Evolutionary conservation across 345 rosid genomes (phyloP).

Genomic region (Rhizophora mangle): DNA sequence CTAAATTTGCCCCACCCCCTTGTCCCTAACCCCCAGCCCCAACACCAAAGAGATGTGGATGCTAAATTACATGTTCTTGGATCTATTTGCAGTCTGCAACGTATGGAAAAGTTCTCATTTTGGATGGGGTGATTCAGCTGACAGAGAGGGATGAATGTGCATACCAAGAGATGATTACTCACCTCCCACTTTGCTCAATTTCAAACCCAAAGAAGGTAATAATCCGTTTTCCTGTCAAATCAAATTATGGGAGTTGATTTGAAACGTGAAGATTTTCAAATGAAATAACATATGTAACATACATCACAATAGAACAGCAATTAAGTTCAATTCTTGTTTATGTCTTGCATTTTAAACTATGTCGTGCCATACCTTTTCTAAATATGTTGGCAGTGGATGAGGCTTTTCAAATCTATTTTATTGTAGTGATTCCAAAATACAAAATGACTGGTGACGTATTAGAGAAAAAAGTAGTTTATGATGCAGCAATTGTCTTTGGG

Average conservation of each 20-base stretch:
- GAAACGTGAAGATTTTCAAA: too few species aligned
- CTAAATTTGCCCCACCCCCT: too few species aligned
- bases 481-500: neutral
- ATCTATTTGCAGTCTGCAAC: slow-evolving; percentile 65
- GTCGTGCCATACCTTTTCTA: neutral
- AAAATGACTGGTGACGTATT: neutral
- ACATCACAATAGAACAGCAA: too few species aligned
- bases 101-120: slow-evolving; percentile 86
- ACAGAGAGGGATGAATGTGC: slow-evolving; percentile 99
- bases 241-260: too few species aligned
- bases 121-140: slow-evolving; percentile 96
- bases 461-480: neutral
- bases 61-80: neutral
- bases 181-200: slow-evolving; percentile 91
- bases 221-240: neutral
- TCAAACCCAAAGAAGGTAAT: slow-evolving; percentile 80
- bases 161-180: slow-evolving; percentile 97
- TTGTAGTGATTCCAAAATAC: neutral
- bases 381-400: neutral
- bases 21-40: too few species aligned
- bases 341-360: neutral
- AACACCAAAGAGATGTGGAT: neutral
- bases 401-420: neutral
- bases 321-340: neutral
- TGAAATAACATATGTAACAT: too few species aligned